Conservation (phyloP, 2,329 filamentous ascomycete species). For the Diaporthe citriasiana region DNA sequence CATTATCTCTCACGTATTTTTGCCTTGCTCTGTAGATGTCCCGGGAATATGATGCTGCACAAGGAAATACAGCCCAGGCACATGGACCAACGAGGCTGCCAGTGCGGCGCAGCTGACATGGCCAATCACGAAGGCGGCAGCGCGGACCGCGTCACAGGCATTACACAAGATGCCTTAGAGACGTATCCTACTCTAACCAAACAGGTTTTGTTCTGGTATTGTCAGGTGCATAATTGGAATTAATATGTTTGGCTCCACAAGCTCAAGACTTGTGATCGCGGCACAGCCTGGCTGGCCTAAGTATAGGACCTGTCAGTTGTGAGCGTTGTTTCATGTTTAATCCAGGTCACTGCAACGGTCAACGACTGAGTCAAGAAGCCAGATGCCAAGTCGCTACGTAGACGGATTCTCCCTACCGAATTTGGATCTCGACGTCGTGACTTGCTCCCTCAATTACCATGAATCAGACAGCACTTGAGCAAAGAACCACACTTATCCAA, state of each 20-base stretch:
- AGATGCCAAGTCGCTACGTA: constrained; percentile 2
- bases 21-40: constrained; percentile 3
- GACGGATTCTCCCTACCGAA: background rate
- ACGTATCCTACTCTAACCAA: background rate
- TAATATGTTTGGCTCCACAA: background rate
- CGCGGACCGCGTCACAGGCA: no score
- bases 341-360: background rate
- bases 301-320: background rate
- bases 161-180: background rate
- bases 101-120: background rate
- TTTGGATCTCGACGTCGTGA: background rate
- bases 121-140: background rate
- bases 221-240: background rate
- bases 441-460: background rate
- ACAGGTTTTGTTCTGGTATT: background rate
- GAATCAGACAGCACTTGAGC: background rate
- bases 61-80: background rate
- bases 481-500: background rate
- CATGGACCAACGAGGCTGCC: background rate
- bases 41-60: constrained; percentile 5
- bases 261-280: background rate
- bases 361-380: background rate
- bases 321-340: background rate
- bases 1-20: background rate
- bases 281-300: background rate